These are phyloP conservation scores for Entoloma clypeatum DNA, from an alignment of 1,284 basidiomycete genomes.

Conservation along the genomic window DNA sequence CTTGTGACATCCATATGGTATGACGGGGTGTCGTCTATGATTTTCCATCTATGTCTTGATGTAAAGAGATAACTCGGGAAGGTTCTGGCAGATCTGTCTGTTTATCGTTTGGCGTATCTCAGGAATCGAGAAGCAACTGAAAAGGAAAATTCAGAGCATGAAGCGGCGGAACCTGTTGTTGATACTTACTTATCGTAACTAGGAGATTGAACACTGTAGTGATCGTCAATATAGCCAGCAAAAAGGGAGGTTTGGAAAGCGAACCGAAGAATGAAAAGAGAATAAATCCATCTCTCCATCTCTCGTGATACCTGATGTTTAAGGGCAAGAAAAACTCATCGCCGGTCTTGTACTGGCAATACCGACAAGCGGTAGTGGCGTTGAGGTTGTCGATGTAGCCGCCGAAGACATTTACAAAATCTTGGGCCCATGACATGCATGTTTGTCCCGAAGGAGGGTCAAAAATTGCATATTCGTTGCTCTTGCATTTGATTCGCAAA, in stretches of 20 bases:
- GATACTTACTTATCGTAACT: constrained; percentile 60
- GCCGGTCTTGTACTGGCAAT: constrained; percentile 68
- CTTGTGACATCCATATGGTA: too few species aligned
- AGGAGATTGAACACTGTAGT: constrained; percentile 64
- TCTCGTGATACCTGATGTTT: constrained; percentile 61
- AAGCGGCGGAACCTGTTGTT: too few species aligned
- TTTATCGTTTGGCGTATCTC: constrained; percentile 61
- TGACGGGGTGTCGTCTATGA: too few species aligned
- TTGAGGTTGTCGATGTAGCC: constrained; percentile 80
- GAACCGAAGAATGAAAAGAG: constrained; percentile 59
- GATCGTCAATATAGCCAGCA: too few species aligned
- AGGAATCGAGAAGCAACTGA: constrained; percentile 71
- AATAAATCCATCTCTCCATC: constrained; percentile 77
- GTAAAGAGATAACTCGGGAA: constrained; percentile 17
- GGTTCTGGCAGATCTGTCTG: background rate
- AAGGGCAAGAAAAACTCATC: constrained; percentile 71
- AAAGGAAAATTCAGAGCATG: too few species aligned
- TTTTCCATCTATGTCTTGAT: too few species aligned
- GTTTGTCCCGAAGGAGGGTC: constrained; percentile 73
- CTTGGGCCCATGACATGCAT: constrained; percentile 66
- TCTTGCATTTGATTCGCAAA: constrained; percentile 61
- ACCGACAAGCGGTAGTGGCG: constrained; percentile 61
- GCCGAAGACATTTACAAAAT: constrained; percentile 59
- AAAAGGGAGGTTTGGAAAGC: constrained; percentile 20
- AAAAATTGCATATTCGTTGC: constrained; percentile 67